Conservation (phyloP, 2,329 filamentous ascomycete species). For the Dothiorella sarmentorum region DNA sequence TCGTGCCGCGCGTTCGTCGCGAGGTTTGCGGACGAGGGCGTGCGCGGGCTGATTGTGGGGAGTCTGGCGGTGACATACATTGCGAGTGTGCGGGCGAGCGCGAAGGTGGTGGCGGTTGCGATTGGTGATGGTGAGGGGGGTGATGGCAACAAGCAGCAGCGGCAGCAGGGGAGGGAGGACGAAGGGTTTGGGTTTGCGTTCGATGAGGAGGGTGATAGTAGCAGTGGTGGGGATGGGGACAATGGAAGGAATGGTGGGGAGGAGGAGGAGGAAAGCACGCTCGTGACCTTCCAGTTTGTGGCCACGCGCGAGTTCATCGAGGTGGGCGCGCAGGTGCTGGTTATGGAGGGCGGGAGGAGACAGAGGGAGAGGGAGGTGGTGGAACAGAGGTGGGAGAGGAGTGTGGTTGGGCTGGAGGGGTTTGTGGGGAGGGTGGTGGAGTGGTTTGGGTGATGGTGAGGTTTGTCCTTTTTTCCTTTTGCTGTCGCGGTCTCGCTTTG, state of each 20-base stretch:
- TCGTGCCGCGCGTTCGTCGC: slow-evolving; percentile 53
- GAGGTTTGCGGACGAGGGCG: slow-evolving; percentile 60
- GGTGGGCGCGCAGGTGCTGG: slow-evolving; percentile 64
- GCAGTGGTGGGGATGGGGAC: slow-evolving; percentile 33
- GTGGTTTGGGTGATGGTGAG: slow-evolving; percentile 3
- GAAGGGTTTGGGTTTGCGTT: slow-evolving; percentile 56
- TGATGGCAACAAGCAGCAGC: background rate
- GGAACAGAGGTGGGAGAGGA: slow-evolving; percentile 45
- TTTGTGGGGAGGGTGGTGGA: slow-evolving; percentile 64
- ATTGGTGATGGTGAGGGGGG: slow-evolving; percentile 23
- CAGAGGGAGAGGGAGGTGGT: slow-evolving; percentile 31
- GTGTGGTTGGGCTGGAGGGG: slow-evolving; percentile 62
- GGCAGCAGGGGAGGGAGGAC: slow-evolving; percentile 34
- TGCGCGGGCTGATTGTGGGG: slow-evolving; percentile 62
- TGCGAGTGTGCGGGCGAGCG: slow-evolving; percentile 79
- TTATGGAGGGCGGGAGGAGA: slow-evolving; percentile 66
- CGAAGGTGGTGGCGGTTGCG: slow-evolving; percentile 61
- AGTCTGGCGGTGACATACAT: slow-evolving; percentile 78
- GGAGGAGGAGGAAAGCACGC: slow-evolving; percentile 30
- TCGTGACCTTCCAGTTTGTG: slow-evolving; percentile 66
- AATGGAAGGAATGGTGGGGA: slow-evolving; percentile 29
- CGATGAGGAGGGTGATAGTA: slow-evolving; percentile 33
- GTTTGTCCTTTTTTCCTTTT: no score
- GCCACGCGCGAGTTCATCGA: slow-evolving; percentile 71
- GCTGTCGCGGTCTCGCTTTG: no score